phyloP scores from a whole-genome alignment of 176 grass and related monocot species.

The Paspalum notatum region DNA sequence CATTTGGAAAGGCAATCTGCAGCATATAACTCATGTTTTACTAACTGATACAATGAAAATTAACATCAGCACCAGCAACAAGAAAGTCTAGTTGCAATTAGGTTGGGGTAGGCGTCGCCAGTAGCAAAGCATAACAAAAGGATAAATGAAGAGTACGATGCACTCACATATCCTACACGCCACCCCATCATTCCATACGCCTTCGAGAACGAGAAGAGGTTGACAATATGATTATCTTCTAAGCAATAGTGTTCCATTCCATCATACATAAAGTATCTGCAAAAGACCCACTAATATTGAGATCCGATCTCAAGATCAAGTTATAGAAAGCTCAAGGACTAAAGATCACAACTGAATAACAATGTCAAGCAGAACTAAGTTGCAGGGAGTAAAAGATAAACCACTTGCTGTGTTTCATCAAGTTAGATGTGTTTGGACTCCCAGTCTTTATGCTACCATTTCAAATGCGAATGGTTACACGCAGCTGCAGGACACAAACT shows the following conservation, averaged over 20 bases:
- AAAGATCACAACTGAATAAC: not conserved
- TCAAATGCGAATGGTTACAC: not conserved
- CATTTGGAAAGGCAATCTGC: conserved; percentile 91
- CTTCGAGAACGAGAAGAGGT: conserved; percentile 98
- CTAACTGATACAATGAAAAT: not conserved
- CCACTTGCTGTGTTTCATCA: conserved; percentile 14
- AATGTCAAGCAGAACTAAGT: not conserved
- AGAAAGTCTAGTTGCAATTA: not conserved
- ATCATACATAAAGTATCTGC: conserved; percentile 99
- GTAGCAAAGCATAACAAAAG: conserved; percentile 6
- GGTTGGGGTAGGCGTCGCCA: not conserved
- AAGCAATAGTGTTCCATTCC: conserved; percentile 87
- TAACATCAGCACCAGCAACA: not conserved
- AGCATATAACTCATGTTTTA: conserved; percentile 33
- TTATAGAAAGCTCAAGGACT: not conserved
- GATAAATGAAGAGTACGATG: not conserved
- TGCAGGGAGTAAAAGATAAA: not conserved
- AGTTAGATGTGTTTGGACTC: not conserved
- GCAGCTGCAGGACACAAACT: not conserved
- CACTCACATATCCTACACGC: conserved; percentile 98
- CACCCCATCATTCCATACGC: conserved; percentile 99
- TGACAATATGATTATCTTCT: conserved; percentile 90
- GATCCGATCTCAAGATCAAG: conserved; percentile 26
- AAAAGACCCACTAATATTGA: conserved; percentile 23
- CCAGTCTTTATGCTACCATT: conserved; percentile 14